A percentile compares a stretch with the other conserved stretches of the same genome.
These are phyloP conservation scores for Piper betle DNA, from an alignment of 164 flowering plant species.

Conservation along the genomic window DNA sequence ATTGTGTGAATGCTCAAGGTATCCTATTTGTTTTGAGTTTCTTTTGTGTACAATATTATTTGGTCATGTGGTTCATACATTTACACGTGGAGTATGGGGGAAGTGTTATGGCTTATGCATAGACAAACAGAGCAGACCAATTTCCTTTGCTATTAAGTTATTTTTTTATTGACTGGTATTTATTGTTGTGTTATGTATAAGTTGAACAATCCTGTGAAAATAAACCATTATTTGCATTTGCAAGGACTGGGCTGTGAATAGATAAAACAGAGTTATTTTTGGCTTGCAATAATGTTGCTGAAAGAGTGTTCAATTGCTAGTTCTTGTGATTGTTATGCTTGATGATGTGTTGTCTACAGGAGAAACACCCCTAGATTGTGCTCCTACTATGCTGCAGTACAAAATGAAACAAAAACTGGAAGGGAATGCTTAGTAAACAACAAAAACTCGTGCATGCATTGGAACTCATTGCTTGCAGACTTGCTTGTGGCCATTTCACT, in stretches of 20 bases:
- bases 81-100: neutral
- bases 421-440: constrained; percentile 13
- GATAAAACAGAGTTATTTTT: neutral
- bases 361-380: constrained; percentile 89
- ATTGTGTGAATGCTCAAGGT: constrained; percentile 85
- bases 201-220: too few relatives aligned
- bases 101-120: too few relatives aligned
- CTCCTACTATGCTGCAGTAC: constrained; percentile 76
- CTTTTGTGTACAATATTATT: neutral
- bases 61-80: neutral
- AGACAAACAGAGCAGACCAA: neutral
- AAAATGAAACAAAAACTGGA: constrained; percentile 64
- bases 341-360: constrained; percentile 40
- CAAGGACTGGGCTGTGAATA: neutral
- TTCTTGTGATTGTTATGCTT: neutral
- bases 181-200: too few relatives aligned
- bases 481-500: neutral
- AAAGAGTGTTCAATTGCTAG: neutral
- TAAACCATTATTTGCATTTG: too few relatives aligned
- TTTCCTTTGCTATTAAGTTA: too few relatives aligned
- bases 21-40: constrained; percentile 6
- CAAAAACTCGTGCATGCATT: neutral
- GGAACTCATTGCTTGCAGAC: neutral
- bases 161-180: too few relatives aligned
- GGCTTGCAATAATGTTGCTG: neutral